These are phyloP conservation scores for Garcia nutans DNA, from an alignment of 345 rosid genomes.

Conservation along the genomic window DNA sequence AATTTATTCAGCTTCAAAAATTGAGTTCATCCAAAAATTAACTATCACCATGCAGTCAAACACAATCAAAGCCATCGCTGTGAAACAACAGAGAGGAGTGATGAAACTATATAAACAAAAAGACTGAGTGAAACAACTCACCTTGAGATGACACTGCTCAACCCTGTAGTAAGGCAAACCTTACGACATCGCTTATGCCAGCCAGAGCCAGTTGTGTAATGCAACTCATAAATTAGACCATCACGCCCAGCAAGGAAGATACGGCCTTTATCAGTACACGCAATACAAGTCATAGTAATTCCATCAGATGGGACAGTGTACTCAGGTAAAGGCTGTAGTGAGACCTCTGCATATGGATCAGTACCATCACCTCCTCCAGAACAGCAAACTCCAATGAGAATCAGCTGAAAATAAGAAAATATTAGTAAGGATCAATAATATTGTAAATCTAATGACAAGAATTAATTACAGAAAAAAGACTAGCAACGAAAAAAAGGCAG, in stretches of 20 bases:
- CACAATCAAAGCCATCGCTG: not conserved
- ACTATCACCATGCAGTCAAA: not conserved
- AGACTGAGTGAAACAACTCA: constrained; percentile 26
- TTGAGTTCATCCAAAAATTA: constrained; percentile 3
- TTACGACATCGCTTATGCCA: constrained; percentile 92
- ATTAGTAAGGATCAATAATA: constrained; percentile 10
- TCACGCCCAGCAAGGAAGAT: constrained; percentile 94
- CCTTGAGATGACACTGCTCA: constrained; percentile 96
- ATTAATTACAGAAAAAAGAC: not conserved
- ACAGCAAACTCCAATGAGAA: constrained; percentile 95
- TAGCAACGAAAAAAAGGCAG: not conserved
- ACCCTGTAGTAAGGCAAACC: constrained; percentile 90
- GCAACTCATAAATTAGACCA: constrained; percentile 85
- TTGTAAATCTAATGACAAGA: not conserved
- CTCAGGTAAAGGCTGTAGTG: constrained; percentile 87
- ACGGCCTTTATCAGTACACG: constrained; percentile 81
- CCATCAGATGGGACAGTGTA: constrained; percentile 90
- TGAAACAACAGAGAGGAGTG: not conserved
- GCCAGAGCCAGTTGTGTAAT: constrained; percentile 82
- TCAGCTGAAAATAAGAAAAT: constrained; percentile 55
- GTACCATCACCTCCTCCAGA: constrained; percentile 73
- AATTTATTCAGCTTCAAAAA: not conserved
- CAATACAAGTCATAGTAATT: constrained; percentile 82
- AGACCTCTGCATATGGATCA: constrained; percentile 93
- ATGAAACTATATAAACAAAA: constrained; percentile 1